Evolutionary conservation across 345 rosid genomes (phyloP), one percentile per base, ranked within the genome.

Genomic region (Moricandia moricandioides): DNA sequence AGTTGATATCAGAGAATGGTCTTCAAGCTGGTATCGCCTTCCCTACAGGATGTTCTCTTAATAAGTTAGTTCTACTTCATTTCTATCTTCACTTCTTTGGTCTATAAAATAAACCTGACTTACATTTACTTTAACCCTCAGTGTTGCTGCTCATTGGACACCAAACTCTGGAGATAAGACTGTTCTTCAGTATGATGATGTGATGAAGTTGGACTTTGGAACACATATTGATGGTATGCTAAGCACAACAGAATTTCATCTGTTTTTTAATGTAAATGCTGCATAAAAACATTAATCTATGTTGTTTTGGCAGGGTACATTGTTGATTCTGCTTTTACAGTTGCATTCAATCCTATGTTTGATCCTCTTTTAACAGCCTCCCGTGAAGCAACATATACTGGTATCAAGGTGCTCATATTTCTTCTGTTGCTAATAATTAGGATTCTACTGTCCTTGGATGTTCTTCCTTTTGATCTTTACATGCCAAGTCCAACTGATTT

Each of bases 71-170:
- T 68, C 51, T 60, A 39, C 24, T 16, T 3, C 4, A 29, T 0
- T 34, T 39, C 13, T 57, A 27, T n/a, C 56, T 14, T 62, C 39
- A 27, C 35, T 47, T 24, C 31, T 27, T 47, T 26, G 8, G 9
- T 69, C 37, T 2, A 8, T 60, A 40, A 67, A 35, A 8, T 60
- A 40, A 67, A 35, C 2, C 17, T 7, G 62, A 72, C 72, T 59
- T 9, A 65, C 14, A 35, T 5, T 30, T 78, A 73, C 45, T 55
- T 35, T 14, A 29, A 60, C 59, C 29, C 64, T 43, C 70, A 90
- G 99, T 91, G 92, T 95, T 29, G 99, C 97, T 77, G 98, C 99
- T 55, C 97, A 95, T 40, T 92, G 99, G 99, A 90, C 99, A 61
- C 98, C 99, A 24, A 95, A 95, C 83, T 63, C 90, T 4, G 97